Evolutionary conservation across 495 filamentous ascomycete genomes (phyloP).

Genomic region (Clavariopsis aquatica): DNA sequence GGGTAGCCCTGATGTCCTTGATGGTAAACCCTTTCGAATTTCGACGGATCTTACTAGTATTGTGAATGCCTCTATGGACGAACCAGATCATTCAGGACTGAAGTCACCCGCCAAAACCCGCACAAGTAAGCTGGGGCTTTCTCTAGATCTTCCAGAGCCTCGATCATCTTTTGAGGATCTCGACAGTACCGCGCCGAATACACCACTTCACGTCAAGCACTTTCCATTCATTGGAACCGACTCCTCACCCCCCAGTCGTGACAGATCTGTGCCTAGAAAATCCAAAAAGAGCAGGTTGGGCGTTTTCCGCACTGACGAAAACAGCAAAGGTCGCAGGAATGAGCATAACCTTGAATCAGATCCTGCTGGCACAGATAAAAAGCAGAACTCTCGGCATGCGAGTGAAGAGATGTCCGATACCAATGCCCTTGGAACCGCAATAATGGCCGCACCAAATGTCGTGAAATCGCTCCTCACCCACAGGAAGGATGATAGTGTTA

Average conservation of each 20-base stretch:
- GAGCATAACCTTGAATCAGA: slow-evolving; percentile 39
- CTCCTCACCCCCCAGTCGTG: slow-evolving; percentile 35
- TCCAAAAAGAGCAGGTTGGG: slow-evolving; percentile 36
- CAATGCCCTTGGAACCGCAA: slow-evolving; percentile 14
- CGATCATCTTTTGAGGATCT: slow-evolving; percentile 39
- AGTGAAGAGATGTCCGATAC: slow-evolving; percentile 22
- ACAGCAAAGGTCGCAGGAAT: slow-evolving; percentile 28
- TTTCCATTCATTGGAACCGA: slow-evolving; percentile 35
- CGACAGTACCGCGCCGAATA: slow-evolving; percentile 38
- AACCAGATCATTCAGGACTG: not conserved
- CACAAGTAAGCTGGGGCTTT: not conserved
- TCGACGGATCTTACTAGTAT: not conserved
- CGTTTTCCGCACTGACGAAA: slow-evolving; percentile 42
- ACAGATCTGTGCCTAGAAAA: slow-evolving; percentile 29
- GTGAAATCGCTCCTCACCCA: slow-evolving; percentile 40
- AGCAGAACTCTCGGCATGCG: slow-evolving; percentile 22
- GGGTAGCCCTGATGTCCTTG: slow-evolving; percentile 30
- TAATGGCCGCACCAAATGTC: slow-evolving; percentile 24
- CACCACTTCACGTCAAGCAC: slow-evolving; percentile 25
- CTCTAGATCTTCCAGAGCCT: slow-evolving; percentile 17
- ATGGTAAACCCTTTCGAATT: slow-evolving; percentile 4
- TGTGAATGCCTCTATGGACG: slow-evolving; percentile 9
- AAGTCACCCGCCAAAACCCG: slow-evolving; percentile 13
- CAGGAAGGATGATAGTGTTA: slow-evolving; percentile 34
- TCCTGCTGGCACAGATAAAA: slow-evolving; percentile 35